These are phyloP conservation scores for Crassisporium funariophilum DNA, from an alignment of 768 basidiomycete genomes.

Conservation along the genomic window DNA sequence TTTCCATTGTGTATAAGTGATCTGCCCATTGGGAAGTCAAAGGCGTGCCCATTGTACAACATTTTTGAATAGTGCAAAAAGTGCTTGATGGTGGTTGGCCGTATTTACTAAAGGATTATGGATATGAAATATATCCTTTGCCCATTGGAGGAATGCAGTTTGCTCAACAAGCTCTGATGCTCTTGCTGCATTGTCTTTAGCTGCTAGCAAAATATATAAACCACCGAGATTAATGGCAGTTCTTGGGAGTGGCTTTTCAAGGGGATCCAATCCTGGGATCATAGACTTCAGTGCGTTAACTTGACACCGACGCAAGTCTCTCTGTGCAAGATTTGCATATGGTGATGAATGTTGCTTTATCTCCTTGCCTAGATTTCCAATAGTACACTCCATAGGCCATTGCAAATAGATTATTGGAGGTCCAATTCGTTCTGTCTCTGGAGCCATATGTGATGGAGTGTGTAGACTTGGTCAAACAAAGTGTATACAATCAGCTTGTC, in stretches of 20 bases:
- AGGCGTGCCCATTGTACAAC: slow-evolving; percentile 31
- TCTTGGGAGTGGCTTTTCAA: slow-evolving; percentile 9
- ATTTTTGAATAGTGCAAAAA: no score
- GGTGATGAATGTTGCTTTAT: slow-evolving; percentile 27
- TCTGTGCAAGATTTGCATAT: slow-evolving; percentile 24
- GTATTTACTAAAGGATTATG: not conserved
- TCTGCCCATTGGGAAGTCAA: slow-evolving; percentile 39
- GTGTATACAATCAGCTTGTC: slow-evolving; percentile 31
- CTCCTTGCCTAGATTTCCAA: slow-evolving; percentile 27
- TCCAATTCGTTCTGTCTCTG: slow-evolving; percentile 26
- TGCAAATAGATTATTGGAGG: slow-evolving; percentile 14
- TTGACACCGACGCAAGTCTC: slow-evolving; percentile 10
- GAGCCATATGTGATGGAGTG: slow-evolving; percentile 25
- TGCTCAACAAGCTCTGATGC: not conserved
- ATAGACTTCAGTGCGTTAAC: not conserved
- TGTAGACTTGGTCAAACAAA: slow-evolving; percentile 35
- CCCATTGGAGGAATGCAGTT: not conserved
- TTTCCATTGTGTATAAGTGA: slow-evolving; percentile 33
- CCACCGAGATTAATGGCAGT: slow-evolving; percentile 11
- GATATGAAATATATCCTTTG: slow-evolving; percentile 1
- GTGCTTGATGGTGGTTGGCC: no score
- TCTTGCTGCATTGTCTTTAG: slow-evolving; percentile 11
- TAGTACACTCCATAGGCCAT: slow-evolving; percentile 34
- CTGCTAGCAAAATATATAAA: slow-evolving; percentile 18
- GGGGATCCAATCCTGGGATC: slow-evolving; percentile 11